phyloP scores from a whole-genome alignment of 2,329 filamentous ascomycete genomes.

The Phialocephala sp. region DNA sequence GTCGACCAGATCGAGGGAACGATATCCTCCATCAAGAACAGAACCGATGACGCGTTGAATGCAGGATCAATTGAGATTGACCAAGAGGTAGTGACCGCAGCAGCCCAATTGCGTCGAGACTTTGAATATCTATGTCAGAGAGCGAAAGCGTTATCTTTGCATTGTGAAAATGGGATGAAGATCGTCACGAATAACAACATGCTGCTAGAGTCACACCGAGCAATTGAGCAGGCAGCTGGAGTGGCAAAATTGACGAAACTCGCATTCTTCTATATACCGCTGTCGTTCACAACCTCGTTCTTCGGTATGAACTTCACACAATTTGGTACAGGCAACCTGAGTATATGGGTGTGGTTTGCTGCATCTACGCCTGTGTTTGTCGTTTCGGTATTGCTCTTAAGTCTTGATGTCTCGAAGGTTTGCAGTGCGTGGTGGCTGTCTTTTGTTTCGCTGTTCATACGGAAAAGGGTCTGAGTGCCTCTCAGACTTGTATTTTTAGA shows the following conservation, averaged over 20 bases:
- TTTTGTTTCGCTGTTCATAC: too few species aligned
- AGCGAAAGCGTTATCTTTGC: too few species aligned
- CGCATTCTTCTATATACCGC: slow-evolving; percentile 40
- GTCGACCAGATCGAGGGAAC: not conserved
- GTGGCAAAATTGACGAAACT: slow-evolving; percentile 40
- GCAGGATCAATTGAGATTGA: too few species aligned
- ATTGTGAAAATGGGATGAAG: slow-evolving; percentile 11
- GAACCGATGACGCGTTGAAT: not conserved
- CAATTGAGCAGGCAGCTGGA: slow-evolving; percentile 36
- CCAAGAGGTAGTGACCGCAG: too few species aligned
- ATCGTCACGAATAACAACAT: slow-evolving; percentile 31
- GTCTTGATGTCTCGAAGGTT: too few species aligned
- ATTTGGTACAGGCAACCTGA: slow-evolving; percentile 5
- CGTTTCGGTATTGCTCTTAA: too few species aligned
- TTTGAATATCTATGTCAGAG: too few species aligned
- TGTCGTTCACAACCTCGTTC: slow-evolving; percentile 36
- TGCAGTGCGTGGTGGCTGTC: too few species aligned
- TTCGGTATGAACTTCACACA: slow-evolving; percentile 31
- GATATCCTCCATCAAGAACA: not conserved
- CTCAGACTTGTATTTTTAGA: too few species aligned
- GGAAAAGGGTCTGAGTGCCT: too few species aligned
- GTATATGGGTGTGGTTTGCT: slow-evolving; percentile 19
- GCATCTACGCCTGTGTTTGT: not conserved
- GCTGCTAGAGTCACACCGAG: slow-evolving; percentile 36
- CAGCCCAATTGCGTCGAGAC: too few species aligned